Evolutionary conservation across 306 rosid species (phyloP).

Genomic region (Prunus mume): DNA sequence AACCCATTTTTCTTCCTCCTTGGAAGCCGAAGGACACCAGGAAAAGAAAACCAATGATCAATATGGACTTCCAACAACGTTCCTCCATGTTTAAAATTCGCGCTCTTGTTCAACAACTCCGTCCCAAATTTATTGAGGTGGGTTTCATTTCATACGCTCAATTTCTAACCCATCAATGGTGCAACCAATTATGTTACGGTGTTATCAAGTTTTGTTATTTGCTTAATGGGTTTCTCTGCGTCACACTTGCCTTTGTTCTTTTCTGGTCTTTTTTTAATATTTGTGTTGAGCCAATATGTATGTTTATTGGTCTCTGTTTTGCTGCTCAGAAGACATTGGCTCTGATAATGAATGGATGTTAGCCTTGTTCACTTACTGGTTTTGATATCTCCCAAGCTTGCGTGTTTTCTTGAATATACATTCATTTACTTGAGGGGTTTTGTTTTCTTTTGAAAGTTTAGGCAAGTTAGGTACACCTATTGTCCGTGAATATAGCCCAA

Average conservation of each 20-base stretch:
- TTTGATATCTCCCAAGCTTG: neutral
- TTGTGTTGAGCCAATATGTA: too few species aligned
- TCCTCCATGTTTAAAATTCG: slow-evolving; percentile 20
- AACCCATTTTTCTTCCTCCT: neutral
- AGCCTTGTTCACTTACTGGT: neutral
- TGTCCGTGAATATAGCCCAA: too few species aligned
- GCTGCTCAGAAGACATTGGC: too few species aligned
- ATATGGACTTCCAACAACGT: neutral
- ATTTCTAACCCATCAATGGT: neutral
- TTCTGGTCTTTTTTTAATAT: neutral
- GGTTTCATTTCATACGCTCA: neutral
- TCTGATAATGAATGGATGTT: too few species aligned
- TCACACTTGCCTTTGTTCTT: neutral
- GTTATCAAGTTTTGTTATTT: neutral
- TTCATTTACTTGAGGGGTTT: neutral
- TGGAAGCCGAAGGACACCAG: neutral
- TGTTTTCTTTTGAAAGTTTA: neutral
- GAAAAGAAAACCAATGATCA: slow-evolving; percentile 8
- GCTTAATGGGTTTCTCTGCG: neutral
- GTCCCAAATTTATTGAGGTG: slow-evolving; percentile 27
- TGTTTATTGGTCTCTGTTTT: too few species aligned
- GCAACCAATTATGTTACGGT: neutral
- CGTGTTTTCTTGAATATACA: neutral
- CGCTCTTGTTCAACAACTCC: slow-evolving; percentile 21
- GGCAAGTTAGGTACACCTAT: neutral